phyloP scores from a whole-genome alignment of 2,329 filamentous ascomycete species.

The Aspergillus viridinutans region DNA sequence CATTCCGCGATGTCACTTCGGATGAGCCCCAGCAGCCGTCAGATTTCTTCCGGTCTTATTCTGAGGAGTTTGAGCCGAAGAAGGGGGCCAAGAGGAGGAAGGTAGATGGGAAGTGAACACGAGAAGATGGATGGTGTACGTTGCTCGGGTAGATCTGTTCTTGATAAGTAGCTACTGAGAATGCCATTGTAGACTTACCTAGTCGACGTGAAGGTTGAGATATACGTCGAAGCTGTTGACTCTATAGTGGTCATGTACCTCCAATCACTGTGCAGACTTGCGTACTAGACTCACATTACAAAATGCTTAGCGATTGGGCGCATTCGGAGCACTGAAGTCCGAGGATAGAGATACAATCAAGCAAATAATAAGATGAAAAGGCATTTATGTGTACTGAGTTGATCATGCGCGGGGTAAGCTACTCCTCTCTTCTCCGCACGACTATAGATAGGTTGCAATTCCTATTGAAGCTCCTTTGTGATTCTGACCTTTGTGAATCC shows the following conservation, averaged over 20 bases:
- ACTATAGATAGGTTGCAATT: background rate
- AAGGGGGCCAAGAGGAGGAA: constrained; percentile 1
- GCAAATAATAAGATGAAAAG: background rate
- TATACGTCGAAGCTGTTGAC: background rate
- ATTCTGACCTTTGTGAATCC: background rate
- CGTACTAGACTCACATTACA: background rate
- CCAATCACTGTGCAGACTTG: background rate
- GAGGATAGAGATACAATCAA: background rate
- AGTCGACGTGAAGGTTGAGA: background rate
- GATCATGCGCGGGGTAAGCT: background rate
- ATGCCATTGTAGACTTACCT: background rate
- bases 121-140: background rate
- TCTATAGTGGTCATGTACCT: background rate
- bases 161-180: background rate
- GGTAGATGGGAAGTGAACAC: background rate
- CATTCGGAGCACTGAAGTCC: background rate
- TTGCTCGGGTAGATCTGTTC: background rate
- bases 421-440: background rate
- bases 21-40: constrained; percentile 44
- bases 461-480: background rate
- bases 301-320: background rate
- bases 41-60: constrained; percentile 49
- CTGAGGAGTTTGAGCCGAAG: constrained; percentile 31
- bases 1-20: constrained; percentile 49
- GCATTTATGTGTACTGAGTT: background rate